Conservation (phyloP, 495 filamentous ascomycete genomes). For the Penicillium argentinense region DNA sequence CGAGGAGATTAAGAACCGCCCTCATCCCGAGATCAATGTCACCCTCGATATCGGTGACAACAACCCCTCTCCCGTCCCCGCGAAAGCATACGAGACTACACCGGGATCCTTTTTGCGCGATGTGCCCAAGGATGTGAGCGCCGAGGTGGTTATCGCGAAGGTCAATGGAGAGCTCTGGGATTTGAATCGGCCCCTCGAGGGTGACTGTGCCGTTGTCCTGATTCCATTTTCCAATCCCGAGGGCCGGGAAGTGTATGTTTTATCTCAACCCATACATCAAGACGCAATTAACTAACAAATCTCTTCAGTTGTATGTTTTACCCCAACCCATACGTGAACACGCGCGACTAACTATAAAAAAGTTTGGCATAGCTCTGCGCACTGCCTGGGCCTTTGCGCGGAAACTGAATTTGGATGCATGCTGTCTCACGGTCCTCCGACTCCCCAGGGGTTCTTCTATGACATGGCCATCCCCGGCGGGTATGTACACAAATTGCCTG, state of each 20-base stretch:
- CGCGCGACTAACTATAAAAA: too few relatives aligned
- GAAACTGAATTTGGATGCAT: conserved; percentile 86
- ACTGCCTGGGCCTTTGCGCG: conserved; percentile 89
- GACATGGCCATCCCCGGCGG: conserved; percentile 86
- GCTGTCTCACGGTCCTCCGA: conserved; percentile 89
- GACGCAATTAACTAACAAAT: too few relatives aligned
- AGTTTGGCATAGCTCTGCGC: conserved; percentile 95
- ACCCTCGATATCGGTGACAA: conserved; percentile 50
- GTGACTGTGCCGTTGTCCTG: conserved; percentile 69
- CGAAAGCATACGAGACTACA: conserved; percentile 55
- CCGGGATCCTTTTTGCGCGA: conserved; percentile 53
- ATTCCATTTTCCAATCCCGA: conserved; percentile 82
- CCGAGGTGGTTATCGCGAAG: conserved; percentile 69
- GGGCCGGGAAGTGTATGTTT: conserved; percentile 74
- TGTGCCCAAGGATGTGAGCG: conserved; percentile 51
- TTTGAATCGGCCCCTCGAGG: conserved; percentile 82
- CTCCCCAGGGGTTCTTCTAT: conserved; percentile 95
- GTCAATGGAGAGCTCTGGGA: conserved; percentile 90
- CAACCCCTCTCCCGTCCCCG: conserved; percentile 40
- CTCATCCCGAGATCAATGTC: conserved; percentile 50
- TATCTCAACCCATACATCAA: too few relatives aligned
- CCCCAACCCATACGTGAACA: too few relatives aligned
- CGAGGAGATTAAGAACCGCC: conserved; percentile 57
- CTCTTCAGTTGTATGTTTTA: too few relatives aligned
- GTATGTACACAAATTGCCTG: conserved; percentile 26